These are phyloP conservation scores for Neurospora intermedia DNA, from an alignment of 495 filamentous ascomycete species.

Conservation along the genomic window DNA sequence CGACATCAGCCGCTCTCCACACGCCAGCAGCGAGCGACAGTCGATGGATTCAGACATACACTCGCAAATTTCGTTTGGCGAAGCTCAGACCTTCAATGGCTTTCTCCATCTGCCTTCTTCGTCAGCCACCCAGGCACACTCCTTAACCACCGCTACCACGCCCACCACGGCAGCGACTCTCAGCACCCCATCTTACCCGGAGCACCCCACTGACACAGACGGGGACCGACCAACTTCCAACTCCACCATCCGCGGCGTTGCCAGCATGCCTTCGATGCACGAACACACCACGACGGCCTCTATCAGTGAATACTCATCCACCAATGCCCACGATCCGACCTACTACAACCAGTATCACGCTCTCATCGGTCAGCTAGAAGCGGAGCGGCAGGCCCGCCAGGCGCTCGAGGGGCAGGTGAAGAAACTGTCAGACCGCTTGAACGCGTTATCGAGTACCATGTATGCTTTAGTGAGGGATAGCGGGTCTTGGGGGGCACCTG, in stretches of 20 bases:
- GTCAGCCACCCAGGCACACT: slow-evolving; percentile 15
- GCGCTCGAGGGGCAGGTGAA: slow-evolving; percentile 41
- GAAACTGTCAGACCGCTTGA: slow-evolving; percentile 33
- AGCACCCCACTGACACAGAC: neutral
- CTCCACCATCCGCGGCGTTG: slow-evolving; percentile 29
- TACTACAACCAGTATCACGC: slow-evolving; percentile 26
- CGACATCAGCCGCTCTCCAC: slow-evolving; percentile 16
- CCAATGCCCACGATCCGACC: slow-evolving; percentile 5
- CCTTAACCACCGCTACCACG: slow-evolving; percentile 10
- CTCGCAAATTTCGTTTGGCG: slow-evolving; percentile 30
- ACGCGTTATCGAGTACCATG: slow-evolving; percentile 27
- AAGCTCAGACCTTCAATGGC: slow-evolving; percentile 26
- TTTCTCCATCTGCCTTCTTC: slow-evolving; percentile 26
- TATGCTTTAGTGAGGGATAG: slow-evolving; percentile 24
- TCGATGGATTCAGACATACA: slow-evolving; percentile 25
- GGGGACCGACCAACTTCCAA: slow-evolving; percentile 24
- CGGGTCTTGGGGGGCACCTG: slow-evolving; percentile 15
- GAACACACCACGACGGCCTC: slow-evolving; percentile 15
- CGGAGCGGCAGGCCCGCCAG: slow-evolving; percentile 38
- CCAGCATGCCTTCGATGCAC: slow-evolving; percentile 31
- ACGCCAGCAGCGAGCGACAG: slow-evolving; percentile 21
- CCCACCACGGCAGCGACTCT: neutral
- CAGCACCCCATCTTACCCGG: neutral
- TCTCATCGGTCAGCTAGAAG: slow-evolving; percentile 34
- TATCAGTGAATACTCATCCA: slow-evolving; percentile 11